Base-by-base conservation (phyloP, 2,329 filamentous ascomycete genomes). In the Neopestalotiopsis sp. region DNA sequence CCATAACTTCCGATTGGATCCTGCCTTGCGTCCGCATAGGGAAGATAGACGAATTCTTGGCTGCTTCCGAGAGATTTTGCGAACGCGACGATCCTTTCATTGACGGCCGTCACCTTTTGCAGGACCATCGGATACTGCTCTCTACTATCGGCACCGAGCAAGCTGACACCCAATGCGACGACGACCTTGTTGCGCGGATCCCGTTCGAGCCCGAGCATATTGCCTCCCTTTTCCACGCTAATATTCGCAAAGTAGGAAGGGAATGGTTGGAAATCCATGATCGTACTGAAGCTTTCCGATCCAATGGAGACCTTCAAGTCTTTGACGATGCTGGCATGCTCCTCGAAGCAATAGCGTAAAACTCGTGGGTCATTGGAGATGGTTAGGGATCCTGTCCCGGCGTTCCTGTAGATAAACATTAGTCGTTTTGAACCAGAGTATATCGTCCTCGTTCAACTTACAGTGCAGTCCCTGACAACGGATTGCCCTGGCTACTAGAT, bases 41-140 rank as follows among this genome's bases (percentile, higher is more conserved):
- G 79, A 45, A 79, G 70, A 69, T 80, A 80, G 2, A 75, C 65
- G 66, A 77, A 78, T 10, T 72, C 70, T 62, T 79, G 71, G 42
- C 72, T 71, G 1, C 70, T 72, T 4, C 68, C 70, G 14, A 59
- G 14, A 4, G 32, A 60, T 10, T 3, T 9, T 20, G n/a, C 45
- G 20, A 52, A 24, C 17, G 45, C 45, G 17, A 52, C 45, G n/a
- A 52, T 52, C 2, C 45, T 52, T 20, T 52, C 45, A 4, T 52
- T 52, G 6, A 10, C n/a, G 0, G 45, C 45, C n/a, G 45, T 34
- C 24, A 59, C 24, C 12, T 59, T 59, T 6, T 59, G 24, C 13
- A 30, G 7, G 28, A 59, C 12, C 17, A 32, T 1, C 28, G 57
- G 24, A 14, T 59, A 30, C 20, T 59, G 57, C 20, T 59, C n/a